Evolutionary conservation across 345 rosid genomes (phyloP), one percentile per base, ranked within the genome.

Genomic region (Salix suchowensis): DNA sequence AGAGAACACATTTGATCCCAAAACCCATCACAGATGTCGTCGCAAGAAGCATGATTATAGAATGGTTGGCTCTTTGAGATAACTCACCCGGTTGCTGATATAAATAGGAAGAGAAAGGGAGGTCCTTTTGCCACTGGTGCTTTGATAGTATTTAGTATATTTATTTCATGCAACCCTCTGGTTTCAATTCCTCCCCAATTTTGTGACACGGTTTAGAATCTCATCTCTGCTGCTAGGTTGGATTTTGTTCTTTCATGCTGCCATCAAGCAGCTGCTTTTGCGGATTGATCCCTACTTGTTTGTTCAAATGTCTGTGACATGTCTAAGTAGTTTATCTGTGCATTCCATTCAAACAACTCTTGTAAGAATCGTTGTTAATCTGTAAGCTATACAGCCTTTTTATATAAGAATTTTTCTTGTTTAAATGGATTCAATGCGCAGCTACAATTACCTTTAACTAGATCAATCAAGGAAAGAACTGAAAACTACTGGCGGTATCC

Each of bases 41-140:
- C 88, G 94, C 36, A 93, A 93, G 93, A 92, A 94, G 84, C 89
- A 93, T 62, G 98, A 96, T 70, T 89, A 76, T 72, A 89, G 91
- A 84, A 88, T 89, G 91, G 82, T 86, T n/a, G 88, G 86, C 70
- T 73, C 92, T 32, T 74, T 85, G 77, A 87, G 82, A 81, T 94
- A 67, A 76, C 23, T 8, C 3, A n/a, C 42, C 70, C n/a, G 46
- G 62, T 3, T 55, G 61, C 0, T 58, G 26, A 13, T 54, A 26
- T 54, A n/a, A n/a, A 23, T 23, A 58, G 28, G 28, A 55, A 19
- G 55, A 19, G 62, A 24, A 58, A n/a, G 62, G 5, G 26, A n/a
- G 28, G 26, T 54, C 23, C 28, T 58, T 58, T n/a, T 19, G 60
- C 60, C 60, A 21, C 60, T 21, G 60, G 60, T 54, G 60, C 19